Evolutionary conservation across 352 stramenopile genomes (phyloP).

Genomic region (Pythium scleroteichum): DNA sequence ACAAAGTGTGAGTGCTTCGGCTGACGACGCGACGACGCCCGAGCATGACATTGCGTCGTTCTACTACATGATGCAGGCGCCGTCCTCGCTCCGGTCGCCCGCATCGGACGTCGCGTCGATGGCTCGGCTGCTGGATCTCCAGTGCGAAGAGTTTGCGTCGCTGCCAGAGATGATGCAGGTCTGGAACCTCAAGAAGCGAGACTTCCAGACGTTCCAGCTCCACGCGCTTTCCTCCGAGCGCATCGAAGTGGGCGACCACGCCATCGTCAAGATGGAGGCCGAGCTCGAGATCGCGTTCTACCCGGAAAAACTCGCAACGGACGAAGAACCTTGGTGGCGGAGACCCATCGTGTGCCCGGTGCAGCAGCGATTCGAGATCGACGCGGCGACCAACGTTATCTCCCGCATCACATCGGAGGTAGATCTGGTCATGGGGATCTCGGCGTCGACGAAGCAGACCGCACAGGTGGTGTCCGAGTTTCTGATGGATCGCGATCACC

Average conservation of each 20-base stretch:
- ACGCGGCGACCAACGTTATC: constrained; percentile 24
- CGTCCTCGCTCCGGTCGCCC: background rate
- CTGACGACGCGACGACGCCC: background rate
- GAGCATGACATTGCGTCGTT: constrained; percentile 9
- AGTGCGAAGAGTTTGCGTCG: constrained; percentile 46
- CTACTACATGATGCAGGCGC: constrained; percentile 8
- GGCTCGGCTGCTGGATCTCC: constrained; percentile 17
- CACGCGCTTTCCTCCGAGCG: constrained; percentile 37
- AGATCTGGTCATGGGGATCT: constrained; percentile 35
- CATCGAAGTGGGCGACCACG: constrained; percentile 30
- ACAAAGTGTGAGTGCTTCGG: background rate
- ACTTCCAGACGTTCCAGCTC: constrained; percentile 43
- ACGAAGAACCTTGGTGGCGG: background rate
- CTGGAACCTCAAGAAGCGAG: constrained; percentile 41
- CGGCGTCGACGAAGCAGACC: background rate
- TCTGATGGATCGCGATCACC: background rate
- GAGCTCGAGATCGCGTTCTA: background rate
- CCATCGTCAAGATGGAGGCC: constrained; percentile 27
- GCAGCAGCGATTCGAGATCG: constrained; percentile 50
- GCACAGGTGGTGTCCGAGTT: background rate
- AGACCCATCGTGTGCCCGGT: constrained; percentile 34
- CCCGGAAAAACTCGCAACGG: constrained; percentile 4
- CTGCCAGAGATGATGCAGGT: constrained; percentile 36
- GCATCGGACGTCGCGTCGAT: background rate
- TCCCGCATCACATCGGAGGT: constrained; percentile 50